Base-by-base conservation (phyloP, 2,329 filamentous ascomycete species). In the Gnomoniopsis sp. region DNA sequence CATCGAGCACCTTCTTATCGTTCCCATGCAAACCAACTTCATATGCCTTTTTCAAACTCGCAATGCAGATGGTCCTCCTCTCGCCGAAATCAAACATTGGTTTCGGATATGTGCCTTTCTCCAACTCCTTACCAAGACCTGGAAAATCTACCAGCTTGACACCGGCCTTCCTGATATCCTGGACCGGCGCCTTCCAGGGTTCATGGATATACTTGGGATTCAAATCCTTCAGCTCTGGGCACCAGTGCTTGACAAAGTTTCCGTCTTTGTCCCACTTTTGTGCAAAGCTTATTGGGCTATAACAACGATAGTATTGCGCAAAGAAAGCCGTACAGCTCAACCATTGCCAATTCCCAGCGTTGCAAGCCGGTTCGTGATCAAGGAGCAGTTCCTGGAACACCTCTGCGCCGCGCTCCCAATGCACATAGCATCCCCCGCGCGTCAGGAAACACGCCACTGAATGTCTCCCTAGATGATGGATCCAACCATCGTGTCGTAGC, bases 361-460 rank as follows among this genome's bases (percentile, higher is more conserved):
- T 91, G 68, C 87, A 90, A 1, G 88, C 85, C 0, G 84, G 79
- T 69, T 91, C 88, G 68, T 91, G 89, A 67, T 93, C 89, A 50
- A 93, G 75, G 41, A 93, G 78, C 73, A 83, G 83, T 69, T 92
- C 89, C 67, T 90, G 88, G 61, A 93, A 93, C 1, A 92, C 89
- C 50, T 90, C 88, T 6, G 86, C 87, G 1, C 89, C 89, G 19
- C 89, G 82, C 73, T 92, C 89, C 89, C 89, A 93, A 66, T 87
- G 83, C 48, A 93, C 77, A 67, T 91, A 93, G 70, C 88, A 91
- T 0, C 89, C 89, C 1, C 89, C 89, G 2, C 89, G 78, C 0
- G 89, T 92, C n/a, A 93, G 77, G 69, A 93, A 93, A 68, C 88
- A 92, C 0, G 89, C 89, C 0, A 93, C 86, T n/a, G 86, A 82